These are phyloP conservation scores for Angomonas deanei DNA, from an alignment of 208 protist genomes.

Conservation along the genomic window DNA sequence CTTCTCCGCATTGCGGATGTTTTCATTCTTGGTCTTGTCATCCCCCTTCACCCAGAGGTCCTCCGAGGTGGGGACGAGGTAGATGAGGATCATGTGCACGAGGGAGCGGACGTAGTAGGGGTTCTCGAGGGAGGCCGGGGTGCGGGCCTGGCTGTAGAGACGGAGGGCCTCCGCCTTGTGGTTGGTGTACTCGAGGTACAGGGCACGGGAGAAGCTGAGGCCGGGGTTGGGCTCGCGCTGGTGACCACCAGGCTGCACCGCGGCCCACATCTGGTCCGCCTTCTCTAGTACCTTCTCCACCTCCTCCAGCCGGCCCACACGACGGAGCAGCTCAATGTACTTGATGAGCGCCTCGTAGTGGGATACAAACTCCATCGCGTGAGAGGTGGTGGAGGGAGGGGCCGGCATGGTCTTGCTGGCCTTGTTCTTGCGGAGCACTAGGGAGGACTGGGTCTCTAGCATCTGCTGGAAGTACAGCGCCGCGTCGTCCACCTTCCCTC, in stretches of 20 bases:
- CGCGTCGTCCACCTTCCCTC: slow-evolving; percentile 77
- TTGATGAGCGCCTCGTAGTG: slow-evolving; percentile 89
- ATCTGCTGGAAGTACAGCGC: slow-evolving; percentile 82
- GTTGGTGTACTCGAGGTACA: slow-evolving; percentile 71
- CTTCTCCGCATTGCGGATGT: slow-evolving; percentile 72
- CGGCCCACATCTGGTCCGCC: slow-evolving; percentile 38
- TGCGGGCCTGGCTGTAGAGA: slow-evolving; percentile 83
- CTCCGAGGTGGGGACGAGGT: slow-evolving; percentile 76
- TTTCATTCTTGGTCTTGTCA: slow-evolving; percentile 67
- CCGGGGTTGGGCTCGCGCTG: slow-evolving; percentile 43
- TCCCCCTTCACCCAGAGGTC: slow-evolving; percentile 71
- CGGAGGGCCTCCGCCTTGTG: slow-evolving; percentile 85
- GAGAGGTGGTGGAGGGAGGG: neutral
- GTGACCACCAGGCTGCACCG: slow-evolving; percentile 25
- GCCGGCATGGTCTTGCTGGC: neutral
- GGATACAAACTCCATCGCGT: slow-evolving; percentile 10
- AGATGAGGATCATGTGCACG: slow-evolving; percentile 93
- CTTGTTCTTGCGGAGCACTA: neutral
- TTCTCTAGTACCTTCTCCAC: slow-evolving; percentile 42
- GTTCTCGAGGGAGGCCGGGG: slow-evolving; percentile 48
- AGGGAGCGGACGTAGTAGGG: slow-evolving; percentile 80
- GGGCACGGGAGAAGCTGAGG: slow-evolving; percentile 78
- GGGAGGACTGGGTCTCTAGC: slow-evolving; percentile 63
- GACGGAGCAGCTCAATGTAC: slow-evolving; percentile 78
- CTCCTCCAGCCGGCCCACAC: slow-evolving; percentile 72